A percentile compares a stretch with the other conserved stretches of the same genome.
Evolutionary conservation across 305 asterid genomes (phyloP).

Genomic region (Rubia occidens): DNA sequence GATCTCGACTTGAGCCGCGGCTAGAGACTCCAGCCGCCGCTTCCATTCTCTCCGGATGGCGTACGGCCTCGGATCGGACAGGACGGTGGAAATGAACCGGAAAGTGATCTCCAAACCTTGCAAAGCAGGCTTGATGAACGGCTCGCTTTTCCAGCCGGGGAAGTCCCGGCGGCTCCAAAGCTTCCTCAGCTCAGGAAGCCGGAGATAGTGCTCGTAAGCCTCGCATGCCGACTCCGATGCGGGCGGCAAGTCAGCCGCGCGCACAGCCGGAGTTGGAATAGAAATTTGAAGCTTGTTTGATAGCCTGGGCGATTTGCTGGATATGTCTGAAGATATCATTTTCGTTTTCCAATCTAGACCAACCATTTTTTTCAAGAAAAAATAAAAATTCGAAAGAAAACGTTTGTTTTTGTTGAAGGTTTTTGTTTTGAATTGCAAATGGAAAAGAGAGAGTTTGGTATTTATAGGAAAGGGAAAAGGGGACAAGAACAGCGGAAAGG

Average conservation of each 20-base stretch:
- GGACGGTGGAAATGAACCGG: conserved; percentile 60
- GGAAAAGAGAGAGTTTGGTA: conserved; percentile 17
- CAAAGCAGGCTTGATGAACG: conserved; percentile 55
- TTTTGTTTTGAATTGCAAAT: conserved; percentile 15
- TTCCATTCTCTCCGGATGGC: conserved; percentile 63
- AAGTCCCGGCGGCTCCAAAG: conserved; percentile 50
- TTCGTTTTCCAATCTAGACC: conserved; percentile 71
- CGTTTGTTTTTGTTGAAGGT: background rate
- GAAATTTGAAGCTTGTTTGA: conserved; percentile 56
- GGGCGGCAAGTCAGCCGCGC: conserved; percentile 38
- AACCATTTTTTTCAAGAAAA: conserved; percentile 40
- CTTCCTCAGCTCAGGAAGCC: conserved; percentile 59
- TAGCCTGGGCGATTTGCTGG: conserved; percentile 50
- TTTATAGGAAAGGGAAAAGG: conserved; percentile 31
- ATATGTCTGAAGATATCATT: conserved; percentile 48
- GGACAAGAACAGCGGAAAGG: conserved; percentile 37
- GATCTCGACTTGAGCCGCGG: conserved; percentile 50
- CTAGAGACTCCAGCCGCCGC: conserved; percentile 57
- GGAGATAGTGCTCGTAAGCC: conserved; percentile 60
- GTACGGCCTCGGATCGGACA: conserved; percentile 65
- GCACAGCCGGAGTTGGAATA: conserved; percentile 41
- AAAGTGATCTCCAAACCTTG: conserved; percentile 61
- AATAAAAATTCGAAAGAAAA: background rate
- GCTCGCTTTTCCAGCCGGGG: conserved; percentile 61
- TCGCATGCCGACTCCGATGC: conserved; percentile 63